Evolutionary conservation across 2,329 filamentous ascomycete species (phyloP), one percentile per base, ranked within the genome.

Genomic region (Talaromyces sp.): DNA sequence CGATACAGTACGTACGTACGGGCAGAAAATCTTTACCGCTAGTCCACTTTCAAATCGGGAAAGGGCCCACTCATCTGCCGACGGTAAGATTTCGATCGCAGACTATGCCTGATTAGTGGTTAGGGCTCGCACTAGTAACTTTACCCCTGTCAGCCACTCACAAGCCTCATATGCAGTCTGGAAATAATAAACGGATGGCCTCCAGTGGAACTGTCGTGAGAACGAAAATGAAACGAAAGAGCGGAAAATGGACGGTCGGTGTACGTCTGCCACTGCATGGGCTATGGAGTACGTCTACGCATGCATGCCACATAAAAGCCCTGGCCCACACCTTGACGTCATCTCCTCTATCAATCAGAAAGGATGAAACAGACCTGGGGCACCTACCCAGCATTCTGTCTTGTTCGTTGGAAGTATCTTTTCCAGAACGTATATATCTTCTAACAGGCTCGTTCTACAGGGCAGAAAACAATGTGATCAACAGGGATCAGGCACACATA

Each of bases 401-500:
- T 49, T 27, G 11, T 49, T 29, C 25, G 47, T 29, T 53, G 47
- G 47, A 53, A 53, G 25, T 53, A 11, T 29, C 22, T n/a, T 53
- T 53, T 53, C 49, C 49, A n/a, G 49, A n/a, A 53, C 17, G 27
- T 53, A 4, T 31, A 49, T 49, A 25, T 11, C 5, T n/a, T n/a
- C 43, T 49, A 13, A 49, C 8, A 27, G 47, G 25, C 47, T 51
- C 25, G 47, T 29, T 49, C 25, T 43, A 43, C 17, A 6, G 17
- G 19, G 40, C 40, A 25, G 10, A 7, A 22, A 56, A 36, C 11
- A 25, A 22, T 22, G 29, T 54, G 47, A 49, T 27, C 47, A 27
- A 49, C 49, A 53, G 25, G 49, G 25, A 56, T 56, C 53, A 36
- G 53, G 31, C 31, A 56, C 53, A 56, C 51, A 36, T 19, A 36